Evolutionary conservation across 257 asterid species (phyloP), one percentile per base, ranked within the genome.

Genomic region (Solanum piurae): DNA sequence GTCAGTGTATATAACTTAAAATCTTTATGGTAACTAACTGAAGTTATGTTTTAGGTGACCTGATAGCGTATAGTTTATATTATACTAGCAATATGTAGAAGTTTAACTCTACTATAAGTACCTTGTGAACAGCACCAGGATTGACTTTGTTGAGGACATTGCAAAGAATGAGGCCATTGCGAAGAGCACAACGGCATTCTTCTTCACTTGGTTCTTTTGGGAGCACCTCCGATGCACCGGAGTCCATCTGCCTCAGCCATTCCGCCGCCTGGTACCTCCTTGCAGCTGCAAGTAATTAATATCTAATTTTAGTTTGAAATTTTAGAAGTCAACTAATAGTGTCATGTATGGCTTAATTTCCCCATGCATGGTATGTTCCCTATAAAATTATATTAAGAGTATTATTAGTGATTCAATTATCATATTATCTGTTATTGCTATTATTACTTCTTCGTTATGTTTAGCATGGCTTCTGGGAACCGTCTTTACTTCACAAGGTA

Each of bases 141-240:
- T 95, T 94, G 92, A 96, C 95, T 94, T 93, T 96, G 96, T 96
- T 96, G 93, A 96, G 98, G 83, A 96, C 98, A 37, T 96, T 96
- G 98, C 99, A 96, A n/a, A 95, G 98, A 77, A 96, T 93, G 86
- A 95, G 98, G 71, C 99, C 99, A 87, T 96, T 96, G 92, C 99
- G 98, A 79, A 96, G 98, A 5, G 96, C 94, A 82, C 92, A 87
- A 62, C 96, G 92, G 80, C 95, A 96, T n/a, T 94, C 94, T 83
- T 93, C 94, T 89, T 95, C 99, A 36, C 93, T 91, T 40, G 99
- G 98, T 85, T 96, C 92, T 87, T 88, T 71, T 0, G 96, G 93
- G 49, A 96, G 94, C 84, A 93, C 89, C 86, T 89, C 98, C 89
- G 95, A 90, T 37, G 95, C 98, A 49, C 92, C 94, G 5, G 89